Evolutionary conservation across 345 rosid genomes (phyloP).

Genomic region (Firmiana major): DNA sequence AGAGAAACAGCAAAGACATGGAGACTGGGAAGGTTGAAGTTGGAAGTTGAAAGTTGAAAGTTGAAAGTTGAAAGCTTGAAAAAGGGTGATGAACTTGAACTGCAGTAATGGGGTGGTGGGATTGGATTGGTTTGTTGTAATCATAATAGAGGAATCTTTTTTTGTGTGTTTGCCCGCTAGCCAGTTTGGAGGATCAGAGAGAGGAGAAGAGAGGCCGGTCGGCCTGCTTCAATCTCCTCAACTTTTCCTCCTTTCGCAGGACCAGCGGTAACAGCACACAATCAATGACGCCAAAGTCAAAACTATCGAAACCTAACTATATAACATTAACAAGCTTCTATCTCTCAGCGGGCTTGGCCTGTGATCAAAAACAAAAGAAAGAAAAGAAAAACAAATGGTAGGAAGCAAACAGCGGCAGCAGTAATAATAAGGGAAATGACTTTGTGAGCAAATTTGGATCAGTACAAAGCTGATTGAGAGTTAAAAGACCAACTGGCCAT

Average conservation of each 20-base stretch:
- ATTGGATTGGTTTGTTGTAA: neutral
- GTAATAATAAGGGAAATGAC: neutral
- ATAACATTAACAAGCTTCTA: conserved; percentile 25
- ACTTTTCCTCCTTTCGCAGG: conserved; percentile 26
- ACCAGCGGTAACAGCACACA: conserved; percentile 39
- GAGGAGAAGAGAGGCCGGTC: conserved; percentile 5
- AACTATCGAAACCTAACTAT: conserved; percentile 37
- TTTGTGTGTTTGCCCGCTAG: conserved; percentile 4
- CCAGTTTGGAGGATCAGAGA: neutral
- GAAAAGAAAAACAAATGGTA: neutral
- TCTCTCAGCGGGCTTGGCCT: neutral
- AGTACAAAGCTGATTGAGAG: conserved; percentile 2
- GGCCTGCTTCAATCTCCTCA: neutral
- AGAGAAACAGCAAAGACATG: neutral
- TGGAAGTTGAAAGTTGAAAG: neutral
- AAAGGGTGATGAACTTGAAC: conserved; percentile 1
- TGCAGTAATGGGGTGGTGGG: neutral
- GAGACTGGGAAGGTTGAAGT: neutral
- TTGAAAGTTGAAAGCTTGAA: neutral
- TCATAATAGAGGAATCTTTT: conserved; percentile 3
- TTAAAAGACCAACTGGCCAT: conserved; percentile 20
- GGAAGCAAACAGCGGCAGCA: neutral
- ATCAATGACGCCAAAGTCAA: conserved; percentile 42
- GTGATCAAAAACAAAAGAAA: neutral
- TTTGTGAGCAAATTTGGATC: neutral